These are phyloP conservation scores for Geranomyces variabilis DNA, from an alignment of 192 early-diverging fungal genomes.

Conservation along the genomic window DNA sequence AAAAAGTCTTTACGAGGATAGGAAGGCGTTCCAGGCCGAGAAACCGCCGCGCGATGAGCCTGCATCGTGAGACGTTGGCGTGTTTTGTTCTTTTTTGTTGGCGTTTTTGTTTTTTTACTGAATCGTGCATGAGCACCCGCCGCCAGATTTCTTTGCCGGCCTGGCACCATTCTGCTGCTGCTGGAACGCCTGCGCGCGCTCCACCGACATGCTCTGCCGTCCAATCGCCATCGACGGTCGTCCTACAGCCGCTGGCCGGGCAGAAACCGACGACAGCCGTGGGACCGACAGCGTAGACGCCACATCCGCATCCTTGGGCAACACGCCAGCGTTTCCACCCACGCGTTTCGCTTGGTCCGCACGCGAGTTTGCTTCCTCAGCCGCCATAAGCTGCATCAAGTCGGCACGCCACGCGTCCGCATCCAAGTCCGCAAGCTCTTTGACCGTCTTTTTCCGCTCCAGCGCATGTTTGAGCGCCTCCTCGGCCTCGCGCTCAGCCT, in stretches of 20 bases:
- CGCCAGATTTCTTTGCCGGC: neutral
- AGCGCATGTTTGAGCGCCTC: slow-evolving; percentile 13
- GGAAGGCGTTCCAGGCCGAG: too few relatives aligned
- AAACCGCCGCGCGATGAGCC: too few relatives aligned
- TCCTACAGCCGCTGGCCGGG: too few relatives aligned
- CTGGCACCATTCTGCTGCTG: neutral
- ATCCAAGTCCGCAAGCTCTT: slow-evolving; percentile 24
- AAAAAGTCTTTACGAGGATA: too few relatives aligned
- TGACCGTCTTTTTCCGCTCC: slow-evolving; percentile 22
- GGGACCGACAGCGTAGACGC: slow-evolving; percentile 7
- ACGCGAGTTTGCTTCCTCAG: slow-evolving; percentile 24
- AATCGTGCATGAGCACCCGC: too few relatives aligned
- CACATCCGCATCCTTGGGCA: neutral
- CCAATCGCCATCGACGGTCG: slow-evolving; percentile 4
- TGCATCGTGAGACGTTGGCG: too few relatives aligned
- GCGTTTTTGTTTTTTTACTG: too few relatives aligned
- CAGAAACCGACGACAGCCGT: neutral
- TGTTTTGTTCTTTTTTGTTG: too few relatives aligned
- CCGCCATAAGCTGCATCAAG: slow-evolving; percentile 24
- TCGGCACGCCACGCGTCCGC: slow-evolving; percentile 26
- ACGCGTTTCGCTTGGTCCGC: slow-evolving; percentile 13
- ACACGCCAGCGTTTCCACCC: neutral
- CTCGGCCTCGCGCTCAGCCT: slow-evolving; percentile 22
- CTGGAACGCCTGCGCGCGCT: slow-evolving; percentile 10
- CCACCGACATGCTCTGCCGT: slow-evolving; percentile 2